These are phyloP conservation scores for Skeletonema potamos DNA, from an alignment of 108 stramenopile species.

Conservation along the genomic window DNA sequence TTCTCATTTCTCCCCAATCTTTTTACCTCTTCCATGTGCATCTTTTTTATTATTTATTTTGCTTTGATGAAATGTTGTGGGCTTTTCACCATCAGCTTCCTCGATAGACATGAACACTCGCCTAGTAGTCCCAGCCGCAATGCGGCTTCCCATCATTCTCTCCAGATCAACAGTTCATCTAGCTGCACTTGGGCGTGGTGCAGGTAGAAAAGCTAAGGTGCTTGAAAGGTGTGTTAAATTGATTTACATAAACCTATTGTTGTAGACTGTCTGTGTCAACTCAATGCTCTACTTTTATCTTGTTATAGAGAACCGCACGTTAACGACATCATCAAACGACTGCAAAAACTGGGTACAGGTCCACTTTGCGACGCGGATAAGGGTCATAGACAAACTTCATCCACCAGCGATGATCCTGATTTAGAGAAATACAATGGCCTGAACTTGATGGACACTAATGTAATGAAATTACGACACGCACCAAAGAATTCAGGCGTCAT, in stretches of 20 bases:
- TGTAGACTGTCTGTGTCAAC: too few species aligned
- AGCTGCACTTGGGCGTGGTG: background rate
- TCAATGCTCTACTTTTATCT: too few species aligned
- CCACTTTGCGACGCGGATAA: constrained; percentile 39
- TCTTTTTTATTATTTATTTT: too few species aligned
- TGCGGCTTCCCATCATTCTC: background rate
- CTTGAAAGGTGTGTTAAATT: too few species aligned
- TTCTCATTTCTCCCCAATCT: too few species aligned
- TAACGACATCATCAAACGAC: constrained; percentile 9
- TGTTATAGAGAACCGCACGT: background rate
- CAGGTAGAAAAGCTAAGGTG: background rate
- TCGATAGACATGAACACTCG: background rate
- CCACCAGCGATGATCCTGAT: constrained; percentile 15
- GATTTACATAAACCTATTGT: too few species aligned
- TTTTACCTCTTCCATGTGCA: too few species aligned
- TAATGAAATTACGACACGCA: constrained; percentile 24
- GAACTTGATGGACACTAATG: constrained; percentile 23
- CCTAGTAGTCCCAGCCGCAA: background rate
- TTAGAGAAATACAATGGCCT: constrained; percentile 18
- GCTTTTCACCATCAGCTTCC: too few species aligned
- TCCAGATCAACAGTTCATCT: background rate
- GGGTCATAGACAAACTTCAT: constrained; percentile 11
- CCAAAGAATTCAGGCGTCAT: constrained; percentile 4
- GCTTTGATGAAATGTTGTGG: too few species aligned
- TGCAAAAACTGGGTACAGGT: constrained; percentile 16